A percentile compares a stretch with the other conserved stretches of the same genome.
phyloP scores from a whole-genome alignment of 2,329 filamentous ascomycete species.

The Beauveria bassiana region DNA sequence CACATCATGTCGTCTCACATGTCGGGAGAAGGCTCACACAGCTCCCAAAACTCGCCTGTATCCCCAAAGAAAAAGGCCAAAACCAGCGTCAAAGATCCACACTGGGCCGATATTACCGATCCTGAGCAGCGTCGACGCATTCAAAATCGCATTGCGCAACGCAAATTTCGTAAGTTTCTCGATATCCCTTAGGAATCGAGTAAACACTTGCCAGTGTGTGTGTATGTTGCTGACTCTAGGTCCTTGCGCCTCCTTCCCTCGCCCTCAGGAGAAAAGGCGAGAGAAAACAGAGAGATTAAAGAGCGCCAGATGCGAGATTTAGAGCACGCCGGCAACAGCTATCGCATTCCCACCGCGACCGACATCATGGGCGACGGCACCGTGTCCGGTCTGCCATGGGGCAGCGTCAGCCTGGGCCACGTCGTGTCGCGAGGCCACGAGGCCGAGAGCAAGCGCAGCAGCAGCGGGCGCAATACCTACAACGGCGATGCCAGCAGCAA shows the following conservation, averaged over 20 bases:
- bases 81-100: constrained; percentile 40
- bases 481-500: constrained; percentile 26
- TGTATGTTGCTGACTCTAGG: constrained; percentile 8
- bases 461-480: constrained; percentile 27
- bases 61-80: constrained; percentile 31
- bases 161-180: constrained; percentile 59
- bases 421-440: constrained; percentile 45
- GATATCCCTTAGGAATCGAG: not conserved
- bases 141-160: constrained; percentile 68
- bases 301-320: constrained; percentile 58
- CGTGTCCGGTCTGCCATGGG: constrained; percentile 64
- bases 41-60: constrained; percentile 21
- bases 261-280: constrained; percentile 57
- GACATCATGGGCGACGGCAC: constrained; percentile 45
- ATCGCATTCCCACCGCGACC: constrained; percentile 50
- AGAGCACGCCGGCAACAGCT: constrained; percentile 55
- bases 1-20: not conserved
- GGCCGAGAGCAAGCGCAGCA: constrained; percentile 35
- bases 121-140: constrained; percentile 65
- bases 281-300: constrained; percentile 57
- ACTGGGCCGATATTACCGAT: constrained; percentile 64
- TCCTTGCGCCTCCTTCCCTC: not conserved
- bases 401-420: constrained; percentile 54
- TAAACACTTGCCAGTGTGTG: not conserved
- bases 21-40: constrained; percentile 8